These are phyloP conservation scores for Vigna trinervia DNA, from an alignment of 306 rosid species.

Conservation along the genomic window DNA sequence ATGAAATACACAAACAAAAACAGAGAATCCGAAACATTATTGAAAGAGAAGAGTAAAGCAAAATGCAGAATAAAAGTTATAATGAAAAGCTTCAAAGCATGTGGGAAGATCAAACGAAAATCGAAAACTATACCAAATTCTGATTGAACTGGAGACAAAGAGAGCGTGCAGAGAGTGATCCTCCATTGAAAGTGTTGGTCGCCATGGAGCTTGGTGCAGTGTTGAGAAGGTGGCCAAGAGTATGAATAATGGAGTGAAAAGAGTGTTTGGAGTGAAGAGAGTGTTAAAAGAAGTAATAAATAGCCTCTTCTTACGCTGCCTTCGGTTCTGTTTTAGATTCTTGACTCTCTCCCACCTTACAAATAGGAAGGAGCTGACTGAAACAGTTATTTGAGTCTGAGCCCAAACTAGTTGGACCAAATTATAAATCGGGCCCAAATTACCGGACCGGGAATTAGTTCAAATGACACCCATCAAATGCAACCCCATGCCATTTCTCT, in stretches of 20 bases:
- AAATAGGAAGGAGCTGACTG: background rate
- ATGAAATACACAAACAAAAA: background rate
- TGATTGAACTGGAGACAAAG: slow-evolving; percentile 24
- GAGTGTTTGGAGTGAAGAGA: background rate
- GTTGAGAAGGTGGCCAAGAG: slow-evolving; percentile 40
- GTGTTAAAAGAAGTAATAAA: slow-evolving; percentile 31
- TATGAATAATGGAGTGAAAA: background rate
- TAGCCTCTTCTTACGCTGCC: slow-evolving; percentile 16
- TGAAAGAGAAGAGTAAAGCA: background rate
- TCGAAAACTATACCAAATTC: slow-evolving; percentile 9
- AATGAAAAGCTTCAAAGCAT: background rate
- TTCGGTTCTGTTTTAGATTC: background rate
- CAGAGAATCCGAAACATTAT: background rate
- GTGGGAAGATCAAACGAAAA: background rate
- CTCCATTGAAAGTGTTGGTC: background rate
- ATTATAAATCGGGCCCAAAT: background rate
- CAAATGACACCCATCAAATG: too few species aligned
- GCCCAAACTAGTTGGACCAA: background rate
- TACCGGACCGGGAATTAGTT: background rate
- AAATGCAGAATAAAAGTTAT: background rate
- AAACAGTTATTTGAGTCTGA: background rate
- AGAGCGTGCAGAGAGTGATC: slow-evolving; percentile 23
- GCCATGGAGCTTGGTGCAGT: slow-evolving; percentile 31
- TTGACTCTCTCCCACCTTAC: background rate
- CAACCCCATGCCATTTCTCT: too few species aligned